Percentiles rank a stretch among this genome's conserved stretches.
phyloP scores from a whole-genome alignment of 108 stramenopile species.

The Fragilariopsis cylindrus region DNA sequence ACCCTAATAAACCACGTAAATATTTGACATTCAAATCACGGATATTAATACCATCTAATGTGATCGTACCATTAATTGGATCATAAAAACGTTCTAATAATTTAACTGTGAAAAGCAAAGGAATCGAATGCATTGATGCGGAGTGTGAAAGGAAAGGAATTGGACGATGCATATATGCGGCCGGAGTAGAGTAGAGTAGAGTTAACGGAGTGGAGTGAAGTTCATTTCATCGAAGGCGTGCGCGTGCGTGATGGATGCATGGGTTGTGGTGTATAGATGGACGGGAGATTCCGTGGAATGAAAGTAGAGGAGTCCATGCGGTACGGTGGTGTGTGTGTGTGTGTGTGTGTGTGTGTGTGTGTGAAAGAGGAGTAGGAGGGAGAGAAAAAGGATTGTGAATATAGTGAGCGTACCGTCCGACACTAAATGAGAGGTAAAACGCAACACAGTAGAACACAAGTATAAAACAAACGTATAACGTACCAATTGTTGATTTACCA shows the following conservation, averaged over 20 bases:
- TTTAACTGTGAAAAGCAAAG: conserved; percentile 32
- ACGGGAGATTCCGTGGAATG: no score
- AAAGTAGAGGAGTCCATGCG: no score
- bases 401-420: no score
- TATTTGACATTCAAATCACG: conserved; percentile 76
- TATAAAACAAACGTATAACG: conserved; percentile 5
- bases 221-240: background rate
- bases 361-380: no score
- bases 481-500: conserved; percentile 3
- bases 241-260: background rate
- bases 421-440: background rate
- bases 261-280: no score
- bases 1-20: conserved; percentile 82
- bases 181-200: no score
- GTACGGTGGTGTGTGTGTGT: no score
- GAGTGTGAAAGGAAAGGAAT: conserved; percentile 40
- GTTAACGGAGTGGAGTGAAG: no score
- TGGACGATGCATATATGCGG: background rate
- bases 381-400: no score
- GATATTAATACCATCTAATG: conserved; percentile 88
- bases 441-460: conserved; percentile 34
- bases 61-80: conserved; percentile 62
- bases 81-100: conserved; percentile 95
- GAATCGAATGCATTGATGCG: conserved; percentile 65
- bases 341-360: no score